Base-by-base conservation (phyloP, 139 green algal genomes). In the Gonium pectorale region DNA sequence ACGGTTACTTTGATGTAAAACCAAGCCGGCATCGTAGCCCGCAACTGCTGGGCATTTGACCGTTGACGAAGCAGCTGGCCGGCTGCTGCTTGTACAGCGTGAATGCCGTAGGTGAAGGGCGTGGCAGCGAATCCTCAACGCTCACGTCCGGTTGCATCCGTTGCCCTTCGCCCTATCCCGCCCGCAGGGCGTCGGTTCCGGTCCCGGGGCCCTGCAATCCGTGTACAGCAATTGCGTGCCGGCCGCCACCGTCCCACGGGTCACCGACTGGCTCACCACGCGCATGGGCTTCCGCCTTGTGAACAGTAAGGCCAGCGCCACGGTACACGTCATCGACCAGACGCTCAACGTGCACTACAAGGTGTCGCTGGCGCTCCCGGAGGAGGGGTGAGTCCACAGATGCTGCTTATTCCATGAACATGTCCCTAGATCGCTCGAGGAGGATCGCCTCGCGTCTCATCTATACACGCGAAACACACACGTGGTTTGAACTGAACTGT, bases 261-360 rank as follows among this genome's bases (percentile, higher is more conserved):
- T 80, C 35, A 38, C 35, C 0, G 33, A 33, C 11, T 67, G 51
- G 35, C 72, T 80, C 7, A 27, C 35, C 29, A 2, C 6, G 6
- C 51, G n/a, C 51, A 8, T 52, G 0, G 44, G 72, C 72, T 79
- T 79, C 44, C 7, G 11, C 5, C 72, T 80, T 51, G 72, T 37
- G 6, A 33, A 80, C 72, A 68, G 19, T 33, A 80, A 80, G 72
- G 38, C 29, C 51, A 67, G 51, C 51, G 72, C 72, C 49, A 68
- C 72, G 19, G 22, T 80, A 33, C 72, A 80, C 49, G 52, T 80
- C 35, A 40, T 80, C 9, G 72, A 80, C 51, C 43, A 37, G 2
- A 29, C 31, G 27, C 72, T 80, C 52, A 80, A 80, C 35, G 51
- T 67, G 51, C 31, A 67, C 19, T 67, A 80, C 49, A 35, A 33